These are phyloP conservation scores for Priceomyces haplophilus DNA, from an alignment of 805 yeast species.

Conservation along the genomic window DNA sequence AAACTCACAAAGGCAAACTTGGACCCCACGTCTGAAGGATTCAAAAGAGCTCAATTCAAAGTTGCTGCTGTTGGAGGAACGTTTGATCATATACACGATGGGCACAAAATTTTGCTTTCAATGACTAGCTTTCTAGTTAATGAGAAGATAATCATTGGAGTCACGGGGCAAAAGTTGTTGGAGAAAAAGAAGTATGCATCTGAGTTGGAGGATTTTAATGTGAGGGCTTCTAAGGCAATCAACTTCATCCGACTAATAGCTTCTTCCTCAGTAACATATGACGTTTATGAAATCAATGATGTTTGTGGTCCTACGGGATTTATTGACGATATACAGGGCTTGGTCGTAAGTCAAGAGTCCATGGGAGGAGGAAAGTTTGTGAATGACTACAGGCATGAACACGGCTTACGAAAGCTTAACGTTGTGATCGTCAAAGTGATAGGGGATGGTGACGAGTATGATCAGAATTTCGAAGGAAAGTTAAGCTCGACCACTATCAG, in stretches of 20 bases:
- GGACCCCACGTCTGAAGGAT: not conserved
- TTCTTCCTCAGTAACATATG: slow-evolving; percentile 48
- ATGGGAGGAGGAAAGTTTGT: slow-evolving; percentile 68
- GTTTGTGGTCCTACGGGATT: slow-evolving; percentile 92
- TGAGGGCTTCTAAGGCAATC: slow-evolving; percentile 46
- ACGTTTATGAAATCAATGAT: slow-evolving; percentile 68
- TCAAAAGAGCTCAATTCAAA: slow-evolving; percentile 1
- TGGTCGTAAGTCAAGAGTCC: slow-evolving; percentile 82
- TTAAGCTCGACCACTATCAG: slow-evolving; percentile 83
- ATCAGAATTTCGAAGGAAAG: slow-evolving; percentile 59
- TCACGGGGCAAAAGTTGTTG: slow-evolving; percentile 74
- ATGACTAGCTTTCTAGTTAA: slow-evolving; percentile 63
- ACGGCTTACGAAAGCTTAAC: slow-evolving; percentile 50
- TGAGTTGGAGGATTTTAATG: slow-evolving; percentile 55
- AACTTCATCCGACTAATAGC: slow-evolving; percentile 43
- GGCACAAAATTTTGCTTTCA: slow-evolving; percentile 83
- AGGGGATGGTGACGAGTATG: slow-evolving; percentile 45
- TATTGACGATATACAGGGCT: slow-evolving; percentile 67
- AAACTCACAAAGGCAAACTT: not conserved
- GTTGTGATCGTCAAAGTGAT: slow-evolving; percentile 46
- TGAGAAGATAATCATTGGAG: slow-evolving; percentile 65
- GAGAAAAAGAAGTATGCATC: slow-evolving; percentile 72
- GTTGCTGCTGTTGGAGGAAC: slow-evolving; percentile 87
- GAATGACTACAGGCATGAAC: slow-evolving; percentile 59
- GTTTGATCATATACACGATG: slow-evolving; percentile 94